phyloP scores from a whole-genome alignment of 2,329 filamentous ascomycete genomes.

The Calonectria montana region DNA sequence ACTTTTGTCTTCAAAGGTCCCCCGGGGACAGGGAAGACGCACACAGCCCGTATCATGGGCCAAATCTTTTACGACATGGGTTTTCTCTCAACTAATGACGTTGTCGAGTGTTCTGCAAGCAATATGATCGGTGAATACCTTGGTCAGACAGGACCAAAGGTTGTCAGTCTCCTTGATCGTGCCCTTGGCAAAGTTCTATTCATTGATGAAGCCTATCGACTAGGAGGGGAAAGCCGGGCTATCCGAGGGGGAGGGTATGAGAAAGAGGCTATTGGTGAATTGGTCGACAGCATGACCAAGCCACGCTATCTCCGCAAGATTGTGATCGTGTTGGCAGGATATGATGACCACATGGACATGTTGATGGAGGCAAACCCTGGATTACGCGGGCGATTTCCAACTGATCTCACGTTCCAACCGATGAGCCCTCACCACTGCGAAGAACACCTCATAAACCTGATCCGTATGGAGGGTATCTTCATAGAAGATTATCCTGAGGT shows the following conservation, averaged over 20 bases:
- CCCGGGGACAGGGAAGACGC: conserved; percentile 78
- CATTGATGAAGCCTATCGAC: conserved; percentile 77
- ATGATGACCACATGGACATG: conserved; percentile 73
- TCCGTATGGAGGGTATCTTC: background rate
- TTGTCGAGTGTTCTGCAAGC: conserved; percentile 74
- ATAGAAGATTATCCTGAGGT: background rate
- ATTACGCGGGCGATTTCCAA: conserved; percentile 72
- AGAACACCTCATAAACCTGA: conserved; percentile 51
- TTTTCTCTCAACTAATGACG: conserved; percentile 69
- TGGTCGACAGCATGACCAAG: conserved; percentile 64
- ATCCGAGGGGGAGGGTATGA: conserved; percentile 54
- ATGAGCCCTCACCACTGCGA: conserved; percentile 59
- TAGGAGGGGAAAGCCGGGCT: conserved; percentile 59
- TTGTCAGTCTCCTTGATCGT: conserved; percentile 67
- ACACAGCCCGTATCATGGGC: conserved; percentile 76
- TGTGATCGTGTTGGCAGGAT: conserved; percentile 75
- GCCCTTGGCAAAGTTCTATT: conserved; percentile 76
- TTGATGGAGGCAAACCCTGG: conserved; percentile 71
- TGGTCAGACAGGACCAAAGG: conserved; percentile 76
- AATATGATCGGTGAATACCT: conserved; percentile 76
- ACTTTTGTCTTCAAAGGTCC: conserved; percentile 75
- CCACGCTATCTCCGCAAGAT: conserved; percentile 68
- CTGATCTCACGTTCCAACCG: conserved; percentile 65
- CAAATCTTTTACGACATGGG: conserved; percentile 81
- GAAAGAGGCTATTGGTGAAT: conserved; percentile 64